phyloP scores from a whole-genome alignment of 306 rosid species.

The Acacia melanoxylon region DNA sequence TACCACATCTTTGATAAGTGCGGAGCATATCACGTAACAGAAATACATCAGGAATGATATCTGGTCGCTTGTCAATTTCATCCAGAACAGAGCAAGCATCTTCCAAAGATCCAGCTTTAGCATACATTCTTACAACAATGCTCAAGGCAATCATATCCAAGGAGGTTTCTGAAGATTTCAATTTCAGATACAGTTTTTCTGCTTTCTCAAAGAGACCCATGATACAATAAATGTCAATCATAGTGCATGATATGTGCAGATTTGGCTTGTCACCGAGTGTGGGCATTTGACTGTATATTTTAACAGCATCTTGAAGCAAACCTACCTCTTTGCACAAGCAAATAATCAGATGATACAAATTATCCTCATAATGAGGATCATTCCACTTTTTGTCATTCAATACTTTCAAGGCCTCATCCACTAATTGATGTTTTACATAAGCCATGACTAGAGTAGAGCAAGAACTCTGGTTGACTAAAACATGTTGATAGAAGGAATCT shows the following conservation, averaged over 20 bases:
- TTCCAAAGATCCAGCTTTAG: conserved; percentile 70
- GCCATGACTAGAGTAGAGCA: conserved; percentile 85
- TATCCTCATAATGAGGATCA: conserved; percentile 65
- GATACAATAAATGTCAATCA: conserved; percentile 75
- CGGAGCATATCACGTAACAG: conserved; percentile 77
- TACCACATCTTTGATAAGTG: conserved; percentile 68
- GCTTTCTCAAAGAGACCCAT: conserved; percentile 68
- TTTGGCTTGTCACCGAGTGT: conserved; percentile 54
- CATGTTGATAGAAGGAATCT: conserved; percentile 58
- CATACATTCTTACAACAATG: conserved; percentile 78
- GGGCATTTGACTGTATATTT: conserved; percentile 55
- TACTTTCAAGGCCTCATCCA: conserved; percentile 65
- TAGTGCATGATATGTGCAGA: conserved; percentile 76
- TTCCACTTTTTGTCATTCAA: conserved; percentile 73
- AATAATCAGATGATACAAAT: conserved; percentile 84
- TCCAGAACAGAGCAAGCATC: conserved; percentile 86
- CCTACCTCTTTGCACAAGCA: conserved; percentile 84
- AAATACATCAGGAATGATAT: conserved; percentile 66
- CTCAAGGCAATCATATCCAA: conserved; percentile 82
- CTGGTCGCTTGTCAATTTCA: conserved; percentile 55
- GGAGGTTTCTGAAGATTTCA: conserved; percentile 55
- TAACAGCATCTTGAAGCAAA: conserved; percentile 67
- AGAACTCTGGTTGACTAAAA: conserved; percentile 70
- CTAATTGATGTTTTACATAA: conserved; percentile 74
- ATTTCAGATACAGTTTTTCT: conserved; percentile 57